Evolutionary conservation across 768 basidiomycete genomes (phyloP).

Genomic region (Cystobasidium onofrii): DNA sequence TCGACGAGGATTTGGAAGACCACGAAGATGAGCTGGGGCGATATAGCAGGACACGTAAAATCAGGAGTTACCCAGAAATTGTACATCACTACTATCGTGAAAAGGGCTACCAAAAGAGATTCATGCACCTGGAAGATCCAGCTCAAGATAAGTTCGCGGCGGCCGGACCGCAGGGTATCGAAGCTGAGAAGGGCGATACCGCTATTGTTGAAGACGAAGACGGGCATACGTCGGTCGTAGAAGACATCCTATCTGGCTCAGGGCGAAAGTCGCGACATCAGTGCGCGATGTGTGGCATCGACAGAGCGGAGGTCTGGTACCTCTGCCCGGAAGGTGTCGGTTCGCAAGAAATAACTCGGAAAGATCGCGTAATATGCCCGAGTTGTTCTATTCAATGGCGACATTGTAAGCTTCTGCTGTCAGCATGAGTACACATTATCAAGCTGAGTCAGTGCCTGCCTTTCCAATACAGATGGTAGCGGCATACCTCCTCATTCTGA

Average conservation of each 20-base stretch:
- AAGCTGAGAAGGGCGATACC: background rate
- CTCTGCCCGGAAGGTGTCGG: slow-evolving; percentile 37
- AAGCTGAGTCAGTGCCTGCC: background rate
- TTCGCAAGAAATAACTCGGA: background rate
- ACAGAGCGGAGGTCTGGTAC: slow-evolving; percentile 35
- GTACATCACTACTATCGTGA: slow-evolving; percentile 40
- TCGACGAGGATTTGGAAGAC: slow-evolving; percentile 33
- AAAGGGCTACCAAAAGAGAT: background rate
- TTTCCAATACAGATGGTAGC: slow-evolving; percentile 24
- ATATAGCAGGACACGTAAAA: slow-evolving; percentile 30
- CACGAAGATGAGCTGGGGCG: slow-evolving; percentile 40
- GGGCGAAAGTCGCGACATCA: slow-evolving; percentile 18
- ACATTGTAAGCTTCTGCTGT: slow-evolving; percentile 36
- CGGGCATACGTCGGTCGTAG: slow-evolving; percentile 10
- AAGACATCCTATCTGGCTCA: slow-evolving; percentile 34
- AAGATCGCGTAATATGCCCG: slow-evolving; percentile 38
- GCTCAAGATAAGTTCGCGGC: slow-evolving; percentile 38
- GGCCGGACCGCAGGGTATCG: slow-evolving; percentile 32
- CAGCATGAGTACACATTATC: background rate
- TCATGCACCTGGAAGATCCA: slow-evolving; percentile 34
- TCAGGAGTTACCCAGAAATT: slow-evolving; percentile 38
- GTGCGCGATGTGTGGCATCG: slow-evolving; percentile 39
- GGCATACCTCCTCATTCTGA: background rate
- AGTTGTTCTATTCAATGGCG: slow-evolving; percentile 39
- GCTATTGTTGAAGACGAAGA: slow-evolving; percentile 16